Evolutionary conservation across 2,329 filamentous ascomycete species (phyloP), one percentile per base, ranked within the genome.

Genomic region (Pochonia chlamydosporia): DNA sequence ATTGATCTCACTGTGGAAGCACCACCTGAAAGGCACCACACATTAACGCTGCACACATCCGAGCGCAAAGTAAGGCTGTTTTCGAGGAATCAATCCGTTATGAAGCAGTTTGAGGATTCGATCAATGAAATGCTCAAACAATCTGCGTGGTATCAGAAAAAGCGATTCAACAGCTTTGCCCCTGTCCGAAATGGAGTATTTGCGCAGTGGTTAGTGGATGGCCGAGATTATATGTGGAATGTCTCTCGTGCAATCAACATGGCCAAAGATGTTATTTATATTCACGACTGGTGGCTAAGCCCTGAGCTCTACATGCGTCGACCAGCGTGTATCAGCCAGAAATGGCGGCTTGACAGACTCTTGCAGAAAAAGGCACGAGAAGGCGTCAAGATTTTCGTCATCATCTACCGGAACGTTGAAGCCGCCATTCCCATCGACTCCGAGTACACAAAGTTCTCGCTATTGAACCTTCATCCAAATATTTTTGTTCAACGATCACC

Each of bases 161-260:
- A 96, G 60, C 82, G 93, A 16, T 97, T 96, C 62, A 85, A 86
- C 57, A 96, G 92, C 64, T 99, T 95, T 67, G 91, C 93, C 0
- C 93, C 93, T 1, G 86, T 97, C 2, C 81, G 93, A 50, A 82
- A 81, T 40, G 85, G 85, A 37, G 90, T 93, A 24, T 93, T 92
- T 68, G 90, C 91, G 2, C 90, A 96, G 61, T 97, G 92, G 91
- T 79, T 99, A 8, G 92, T 99, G 0, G 93, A 99, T 66, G 93
- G 89, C 14, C 82, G 93, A 56, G 93, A 99, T 64, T 95, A 97
- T 72, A 97, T 97, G 92, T 99, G 93, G 93, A 95, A 96, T 63
- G 90, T 97, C 7, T 97, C 92, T 10, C 82, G 92, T 54, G 93
- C 93, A 11, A 95, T 99, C 59, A 93, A 89, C 63, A 96, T 96